Conservation (phyloP, 139 green algal species). For the Chara braunii region DNA sequence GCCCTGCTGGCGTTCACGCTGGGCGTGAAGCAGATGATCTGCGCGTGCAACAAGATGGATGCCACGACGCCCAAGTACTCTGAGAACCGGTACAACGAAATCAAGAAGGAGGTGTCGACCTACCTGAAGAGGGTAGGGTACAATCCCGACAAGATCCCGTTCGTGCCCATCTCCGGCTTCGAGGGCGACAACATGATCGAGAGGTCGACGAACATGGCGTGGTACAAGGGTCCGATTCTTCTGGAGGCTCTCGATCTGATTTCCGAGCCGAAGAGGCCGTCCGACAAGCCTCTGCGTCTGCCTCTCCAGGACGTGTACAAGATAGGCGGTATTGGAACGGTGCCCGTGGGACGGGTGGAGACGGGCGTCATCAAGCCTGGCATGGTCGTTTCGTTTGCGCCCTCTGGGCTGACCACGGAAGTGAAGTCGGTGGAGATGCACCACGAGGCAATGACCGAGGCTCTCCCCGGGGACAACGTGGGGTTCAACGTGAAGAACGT, state of each 20-base stretch:
- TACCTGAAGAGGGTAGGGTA: slow-evolving; percentile 78
- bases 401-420: slow-evolving; percentile 76
- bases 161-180: slow-evolving; percentile 98
- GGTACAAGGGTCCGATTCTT: slow-evolving; percentile 76
- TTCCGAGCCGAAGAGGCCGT: slow-evolving; percentile 35
- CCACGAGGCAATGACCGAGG: slow-evolving; percentile 85
- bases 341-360: slow-evolving; percentile 95
- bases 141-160: slow-evolving; percentile 75
- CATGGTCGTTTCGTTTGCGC: slow-evolving; percentile 66
- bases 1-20: slow-evolving; percentile 91
- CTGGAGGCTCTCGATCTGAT: slow-evolving; percentile 52
- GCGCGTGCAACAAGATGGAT: slow-evolving; percentile 64
- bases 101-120: slow-evolving; percentile 89
- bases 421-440: slow-evolving; percentile 99
- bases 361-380: slow-evolving; percentile 88
- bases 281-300: slow-evolving; percentile 41
- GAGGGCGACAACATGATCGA: slow-evolving; percentile 98
- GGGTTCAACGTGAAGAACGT: slow-evolving; percentile 97
- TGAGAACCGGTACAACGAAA: slow-evolving; percentile 89
- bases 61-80: slow-evolving; percentile 83
- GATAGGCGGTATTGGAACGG: slow-evolving; percentile 98
- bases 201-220: slow-evolving; percentile 86
- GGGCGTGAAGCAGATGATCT: slow-evolving; percentile 94
- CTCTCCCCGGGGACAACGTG: slow-evolving; percentile 93
- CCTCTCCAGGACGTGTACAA: slow-evolving; percentile 85